Conservation (phyloP, 345 rosid species). For the Syzygium jambos region DNA sequence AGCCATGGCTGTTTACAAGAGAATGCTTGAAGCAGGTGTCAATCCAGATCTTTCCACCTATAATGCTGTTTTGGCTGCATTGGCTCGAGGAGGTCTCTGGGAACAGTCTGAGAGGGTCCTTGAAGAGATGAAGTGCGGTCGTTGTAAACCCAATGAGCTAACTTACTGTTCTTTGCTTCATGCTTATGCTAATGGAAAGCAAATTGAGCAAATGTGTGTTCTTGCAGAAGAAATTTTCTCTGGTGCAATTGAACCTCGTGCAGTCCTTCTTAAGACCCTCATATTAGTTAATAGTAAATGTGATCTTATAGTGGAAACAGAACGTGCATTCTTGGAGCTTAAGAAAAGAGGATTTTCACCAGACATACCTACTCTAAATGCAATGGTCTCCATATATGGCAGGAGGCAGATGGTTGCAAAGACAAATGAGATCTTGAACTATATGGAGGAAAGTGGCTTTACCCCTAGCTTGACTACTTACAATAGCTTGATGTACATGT, state of each 20-base stretch:
- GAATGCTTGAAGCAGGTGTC: conserved; percentile 86
- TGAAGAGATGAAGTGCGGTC: conserved; percentile 67
- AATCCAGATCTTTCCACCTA: conserved; percentile 85
- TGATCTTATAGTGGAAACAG: conserved; percentile 68
- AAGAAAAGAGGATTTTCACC: conserved; percentile 62
- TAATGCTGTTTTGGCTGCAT: conserved; percentile 85
- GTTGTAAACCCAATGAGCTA: conserved; percentile 82
- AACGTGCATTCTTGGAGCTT: conserved; percentile 70
- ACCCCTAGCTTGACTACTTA: conserved; percentile 76
- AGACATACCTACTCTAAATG: conserved; percentile 67
- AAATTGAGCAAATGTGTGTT: conserved; percentile 62
- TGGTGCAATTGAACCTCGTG: conserved; percentile 59
- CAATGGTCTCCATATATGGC: conserved; percentile 87
- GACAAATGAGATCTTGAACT: conserved; percentile 63
- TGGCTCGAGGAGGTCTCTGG: conserved; percentile 97
- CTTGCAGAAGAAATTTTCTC: conserved; percentile 82
- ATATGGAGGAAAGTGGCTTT: conserved; percentile 72
- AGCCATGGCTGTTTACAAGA: conserved; percentile 72
- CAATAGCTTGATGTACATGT: conserved; percentile 86
- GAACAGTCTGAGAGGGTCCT: conserved; percentile 83
- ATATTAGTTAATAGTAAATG: conserved; percentile 81
- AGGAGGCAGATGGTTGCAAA: conserved; percentile 73
- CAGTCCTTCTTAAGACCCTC: conserved; percentile 78
- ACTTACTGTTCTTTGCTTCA: conserved; percentile 82
- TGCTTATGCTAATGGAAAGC: conserved; percentile 86